These are phyloP conservation scores for Penicillium antarcticum DNA, from an alignment of 495 filamentous ascomycete genomes.

Conservation along the genomic window DNA sequence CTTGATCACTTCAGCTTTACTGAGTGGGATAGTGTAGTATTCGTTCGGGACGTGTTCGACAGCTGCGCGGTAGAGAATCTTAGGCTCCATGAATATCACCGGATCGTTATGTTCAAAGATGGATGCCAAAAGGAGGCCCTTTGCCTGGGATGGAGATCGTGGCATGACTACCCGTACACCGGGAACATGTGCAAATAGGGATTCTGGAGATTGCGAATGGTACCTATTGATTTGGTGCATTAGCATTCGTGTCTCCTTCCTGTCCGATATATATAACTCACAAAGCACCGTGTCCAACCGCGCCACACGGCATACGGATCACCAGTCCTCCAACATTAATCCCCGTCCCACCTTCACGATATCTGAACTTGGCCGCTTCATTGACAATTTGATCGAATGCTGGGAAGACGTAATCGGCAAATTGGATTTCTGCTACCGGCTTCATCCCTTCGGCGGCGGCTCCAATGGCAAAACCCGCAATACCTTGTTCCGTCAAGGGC, in stretches of 20 bases:
- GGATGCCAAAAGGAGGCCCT: constrained; percentile 76
- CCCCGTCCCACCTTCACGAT: constrained; percentile 72
- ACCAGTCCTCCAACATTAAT: constrained; percentile 75
- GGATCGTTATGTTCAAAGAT: constrained; percentile 84
- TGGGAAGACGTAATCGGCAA: constrained; percentile 95
- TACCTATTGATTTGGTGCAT: constrained; percentile 49
- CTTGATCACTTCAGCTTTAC: constrained; percentile 85
- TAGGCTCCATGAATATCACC: constrained; percentile 95
- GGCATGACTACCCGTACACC: constrained; percentile 89
- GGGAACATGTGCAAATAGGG: constrained; percentile 88
- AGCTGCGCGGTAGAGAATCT: constrained; percentile 89
- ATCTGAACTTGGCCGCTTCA: constrained; percentile 91
- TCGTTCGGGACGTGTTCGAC: constrained; percentile 90
- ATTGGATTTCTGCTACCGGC: constrained; percentile 94
- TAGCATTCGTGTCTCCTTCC: neutral
- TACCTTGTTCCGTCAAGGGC: constrained; percentile 89
- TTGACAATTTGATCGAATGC: constrained; percentile 98
- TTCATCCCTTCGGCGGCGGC: constrained; percentile 88
- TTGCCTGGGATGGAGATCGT: constrained; percentile 85
- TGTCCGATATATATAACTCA: constrained; percentile 35
- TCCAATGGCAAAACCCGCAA: constrained; percentile 91
- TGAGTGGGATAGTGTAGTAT: constrained; percentile 79
- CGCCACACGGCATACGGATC: constrained; percentile 90
- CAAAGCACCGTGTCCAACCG: constrained; percentile 92
- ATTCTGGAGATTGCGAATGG: constrained; percentile 91